Evolutionary conservation across 2,329 filamentous ascomycete species (phyloP).

Genomic region (Stagonosporopsis rhizophila): DNA sequence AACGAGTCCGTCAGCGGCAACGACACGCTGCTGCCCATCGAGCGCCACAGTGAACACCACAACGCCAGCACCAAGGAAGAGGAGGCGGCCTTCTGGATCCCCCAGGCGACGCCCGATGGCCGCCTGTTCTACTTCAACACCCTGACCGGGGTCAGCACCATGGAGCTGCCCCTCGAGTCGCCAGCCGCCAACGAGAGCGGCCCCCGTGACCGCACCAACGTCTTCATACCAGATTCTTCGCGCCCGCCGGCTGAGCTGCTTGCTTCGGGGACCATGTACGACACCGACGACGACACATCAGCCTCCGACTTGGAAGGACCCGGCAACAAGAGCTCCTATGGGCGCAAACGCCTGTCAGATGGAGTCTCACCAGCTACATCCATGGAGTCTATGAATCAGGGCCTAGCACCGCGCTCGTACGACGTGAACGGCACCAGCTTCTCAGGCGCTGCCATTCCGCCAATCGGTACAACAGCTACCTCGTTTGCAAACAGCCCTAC

Average conservation of each 20-base stretch:
- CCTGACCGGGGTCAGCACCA: slow-evolving; percentile 91
- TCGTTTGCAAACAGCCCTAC: slow-evolving; percentile 61
- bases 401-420: slow-evolving; percentile 65
- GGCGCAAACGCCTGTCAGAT: slow-evolving; percentile 69
- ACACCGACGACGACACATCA: slow-evolving; percentile 89
- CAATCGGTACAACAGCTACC: slow-evolving; percentile 60
- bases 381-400: slow-evolving; percentile 84
- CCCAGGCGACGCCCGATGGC: slow-evolving; percentile 92
- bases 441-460: slow-evolving; percentile 55
- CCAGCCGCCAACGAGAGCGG: slow-evolving; percentile 83
- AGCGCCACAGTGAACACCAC: slow-evolving; percentile 61
- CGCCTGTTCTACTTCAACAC: slow-evolving; percentile 98
- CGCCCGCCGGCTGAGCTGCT: slow-evolving; percentile 90
- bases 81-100: slow-evolving; percentile 97
- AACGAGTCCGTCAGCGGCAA: slow-evolving; percentile 54
- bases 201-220: slow-evolving; percentile 86
- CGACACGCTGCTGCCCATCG: slow-evolving; percentile 65
- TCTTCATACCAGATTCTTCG: slow-evolving; percentile 87
- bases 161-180: slow-evolving; percentile 92
- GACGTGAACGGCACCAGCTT: slow-evolving; percentile 53
- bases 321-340: slow-evolving; percentile 72
- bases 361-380: slow-evolving; percentile 86
- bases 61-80: slow-evolving; percentile 68
- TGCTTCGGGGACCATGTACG: slow-evolving; percentile 83
- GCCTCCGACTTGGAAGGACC: slow-evolving; percentile 81